Percentiles rank a stretch among this genome's conserved stretches.
Evolutionary conservation across 1,284 basidiomycete species (phyloP).

Genomic region (Coriolopsis trogii): DNA sequence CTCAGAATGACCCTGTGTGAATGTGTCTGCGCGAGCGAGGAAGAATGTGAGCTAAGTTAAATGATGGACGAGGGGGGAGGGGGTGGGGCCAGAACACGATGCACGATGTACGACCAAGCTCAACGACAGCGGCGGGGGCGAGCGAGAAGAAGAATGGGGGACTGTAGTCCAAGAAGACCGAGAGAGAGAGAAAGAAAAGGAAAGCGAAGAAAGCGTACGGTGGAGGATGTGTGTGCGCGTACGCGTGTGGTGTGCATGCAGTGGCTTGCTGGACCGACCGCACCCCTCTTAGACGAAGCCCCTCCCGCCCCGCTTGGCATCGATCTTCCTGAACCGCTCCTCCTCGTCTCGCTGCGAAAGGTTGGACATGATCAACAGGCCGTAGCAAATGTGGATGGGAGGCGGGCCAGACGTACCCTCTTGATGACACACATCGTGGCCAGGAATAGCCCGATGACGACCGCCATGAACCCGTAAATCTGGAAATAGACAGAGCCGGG

Average conservation of each 20-base stretch:
- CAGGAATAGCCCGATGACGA: slow-evolving; percentile 73
- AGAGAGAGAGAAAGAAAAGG: no score
- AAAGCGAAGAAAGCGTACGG: background rate
- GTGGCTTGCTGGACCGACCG: no score
- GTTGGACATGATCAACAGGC: slow-evolving; percentile 2
- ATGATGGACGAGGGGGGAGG: no score
- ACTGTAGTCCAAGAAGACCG: no score
- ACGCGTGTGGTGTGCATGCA: no score
- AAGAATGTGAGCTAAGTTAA: no score
- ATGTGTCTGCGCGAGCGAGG: no score
- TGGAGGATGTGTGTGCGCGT: no score
- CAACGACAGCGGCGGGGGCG: slow-evolving; percentile 4
- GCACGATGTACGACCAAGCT: no score
- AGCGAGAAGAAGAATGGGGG: background rate
- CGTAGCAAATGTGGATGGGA: background rate
- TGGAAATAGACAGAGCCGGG: slow-evolving; percentile 15
- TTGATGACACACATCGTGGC: slow-evolving; percentile 84
- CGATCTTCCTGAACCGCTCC: slow-evolving; percentile 84
- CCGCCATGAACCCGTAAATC: slow-evolving; percentile 84
- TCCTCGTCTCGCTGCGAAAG: slow-evolving; percentile 66
- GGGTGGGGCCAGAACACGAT: no score
- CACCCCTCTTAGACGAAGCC: slow-evolving; percentile 71
- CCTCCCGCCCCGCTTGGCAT: slow-evolving; percentile 80
- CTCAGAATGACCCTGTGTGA: no score
- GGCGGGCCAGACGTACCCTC: slow-evolving; percentile 48